Evolutionary conservation across 1,284 basidiomycete genomes (phyloP), one percentile per base, ranked within the genome.

Genomic region (Puccinia novopanici): DNA sequence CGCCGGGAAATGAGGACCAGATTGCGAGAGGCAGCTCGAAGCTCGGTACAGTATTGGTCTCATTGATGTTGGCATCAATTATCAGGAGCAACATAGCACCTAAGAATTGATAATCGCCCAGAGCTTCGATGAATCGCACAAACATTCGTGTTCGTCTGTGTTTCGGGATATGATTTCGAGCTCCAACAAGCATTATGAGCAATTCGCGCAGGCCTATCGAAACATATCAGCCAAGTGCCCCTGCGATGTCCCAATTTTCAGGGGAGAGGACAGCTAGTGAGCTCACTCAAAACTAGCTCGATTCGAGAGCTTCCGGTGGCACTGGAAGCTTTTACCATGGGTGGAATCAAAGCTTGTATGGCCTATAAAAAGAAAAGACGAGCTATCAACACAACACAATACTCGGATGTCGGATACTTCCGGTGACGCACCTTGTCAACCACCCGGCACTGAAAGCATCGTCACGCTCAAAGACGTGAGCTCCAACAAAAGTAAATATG

Each of bases 401-500:
- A 71, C 37, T 2, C 1, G 12, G 52, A 52, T 30, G 24, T 45
- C 9, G 45, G 6, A 73, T 13, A n/a, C 27, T n/a, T 34, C 42
- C 15, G 3, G 15, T 22, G n/a, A 40, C 84, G 81, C 76, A 93
- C 93, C 89, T 92, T 93, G 85, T 98, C 94, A 15, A 99, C 93
- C 5, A 99, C 95, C 42, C 91, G 90, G 98, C 95, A 85, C 93
- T 96, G 87, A 95, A 96, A 0, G 92, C 90, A 85, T 99, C 97
- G 84, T 99, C 97, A 65, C 95, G 89, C 85, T 98, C 95, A 87
- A 99, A 92, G 30, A 98, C 91, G 81, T 94, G 94, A 10, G 94
- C 93, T 40, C 97, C 96, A 92, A 99, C 98, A 87, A 98, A 99
- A 0, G 96, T 98, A 87, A 99, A 98, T 80, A 99, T 92, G 8